Conservation (phyloP, 805 yeast genomes). For the Metschnikowia peoriensis region DNA sequence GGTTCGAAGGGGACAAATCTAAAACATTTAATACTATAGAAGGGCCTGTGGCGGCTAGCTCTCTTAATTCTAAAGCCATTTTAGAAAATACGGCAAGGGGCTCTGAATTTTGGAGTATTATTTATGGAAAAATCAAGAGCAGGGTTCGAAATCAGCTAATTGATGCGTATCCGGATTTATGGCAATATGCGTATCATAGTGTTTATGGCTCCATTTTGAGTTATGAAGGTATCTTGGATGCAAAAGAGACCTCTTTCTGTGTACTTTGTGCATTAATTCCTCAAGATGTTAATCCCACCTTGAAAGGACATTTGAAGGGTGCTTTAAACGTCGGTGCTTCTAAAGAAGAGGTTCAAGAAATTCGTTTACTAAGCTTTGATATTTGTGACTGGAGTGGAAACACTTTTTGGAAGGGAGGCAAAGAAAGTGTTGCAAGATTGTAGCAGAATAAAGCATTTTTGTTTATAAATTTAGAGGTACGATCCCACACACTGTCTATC, state of each 20-base stretch:
- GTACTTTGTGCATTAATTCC: constrained; percentile 81
- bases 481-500: neutral
- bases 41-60: constrained; percentile 36
- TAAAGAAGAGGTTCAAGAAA: constrained; percentile 56
- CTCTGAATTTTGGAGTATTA: constrained; percentile 61
- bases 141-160: constrained; percentile 67
- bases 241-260: constrained; percentile 72
- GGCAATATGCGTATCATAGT: constrained; percentile 66
- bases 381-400: constrained; percentile 75
- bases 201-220: constrained; percentile 80
- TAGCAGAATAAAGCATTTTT: constrained; percentile 14
- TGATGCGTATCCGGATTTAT: constrained; percentile 81
- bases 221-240: constrained; percentile 56
- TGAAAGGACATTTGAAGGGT: constrained; percentile 87
- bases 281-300: constrained; percentile 89
- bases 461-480: neutral
- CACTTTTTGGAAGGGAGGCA: constrained; percentile 47
- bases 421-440: constrained; percentile 53
- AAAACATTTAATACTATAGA: constrained; percentile 36
- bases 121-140: constrained; percentile 71
- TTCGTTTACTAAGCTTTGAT: constrained; percentile 60
- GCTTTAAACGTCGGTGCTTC: constrained; percentile 79
- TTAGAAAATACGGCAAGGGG: constrained; percentile 49
- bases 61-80: constrained; percentile 28
- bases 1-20: constrained; percentile 24